phyloP scores from a whole-genome alignment of 768 basidiomycete species.

The Macrolepiota dolichaula region DNA sequence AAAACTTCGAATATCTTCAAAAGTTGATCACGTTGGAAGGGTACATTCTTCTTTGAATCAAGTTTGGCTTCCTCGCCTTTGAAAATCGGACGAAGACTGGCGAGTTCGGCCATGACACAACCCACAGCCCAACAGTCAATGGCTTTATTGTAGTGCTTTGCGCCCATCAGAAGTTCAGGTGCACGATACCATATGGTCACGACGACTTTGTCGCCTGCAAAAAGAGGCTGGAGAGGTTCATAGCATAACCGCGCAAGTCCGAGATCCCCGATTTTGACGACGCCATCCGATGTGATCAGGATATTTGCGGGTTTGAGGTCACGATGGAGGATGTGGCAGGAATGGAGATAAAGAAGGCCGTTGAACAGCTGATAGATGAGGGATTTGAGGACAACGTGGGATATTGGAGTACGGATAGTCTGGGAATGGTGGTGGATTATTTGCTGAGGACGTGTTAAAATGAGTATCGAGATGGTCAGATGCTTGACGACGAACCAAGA shows the following conservation, averaged over 20 bases:
- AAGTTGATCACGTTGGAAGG: constrained; percentile 95
- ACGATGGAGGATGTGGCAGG: constrained; percentile 91
- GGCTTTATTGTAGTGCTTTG: constrained; percentile 96
- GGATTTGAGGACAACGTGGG: constrained; percentile 81
- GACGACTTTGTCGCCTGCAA: constrained; percentile 95
- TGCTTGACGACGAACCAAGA: constrained; percentile 60
- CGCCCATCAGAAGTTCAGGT: constrained; percentile 93
- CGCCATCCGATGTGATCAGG: constrained; percentile 83
- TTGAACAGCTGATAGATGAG: constrained; percentile 93
- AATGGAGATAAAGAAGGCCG: constrained; percentile 92
- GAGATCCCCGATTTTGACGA: constrained; percentile 98
- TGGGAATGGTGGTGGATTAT: constrained; percentile 98
- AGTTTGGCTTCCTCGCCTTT: constrained; percentile 99
- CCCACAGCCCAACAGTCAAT: constrained; percentile 98
- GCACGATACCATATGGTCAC: constrained; percentile 99
- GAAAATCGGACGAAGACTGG: constrained; percentile 93
- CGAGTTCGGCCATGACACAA: constrained; percentile 94
- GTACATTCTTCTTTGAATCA: constrained; percentile 95
- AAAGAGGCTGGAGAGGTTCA: constrained; percentile 87
- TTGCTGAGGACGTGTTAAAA: constrained; percentile 55
- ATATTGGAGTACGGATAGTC: constrained; percentile 74
- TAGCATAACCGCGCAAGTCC: constrained; percentile 91
- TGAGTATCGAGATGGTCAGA: neutral
- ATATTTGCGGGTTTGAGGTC: constrained; percentile 99
- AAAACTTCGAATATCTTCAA: constrained; percentile 94